Base-by-base conservation (phyloP, 192 early-diverging fungal species). In the Umbelopsis isabellina region DNA sequence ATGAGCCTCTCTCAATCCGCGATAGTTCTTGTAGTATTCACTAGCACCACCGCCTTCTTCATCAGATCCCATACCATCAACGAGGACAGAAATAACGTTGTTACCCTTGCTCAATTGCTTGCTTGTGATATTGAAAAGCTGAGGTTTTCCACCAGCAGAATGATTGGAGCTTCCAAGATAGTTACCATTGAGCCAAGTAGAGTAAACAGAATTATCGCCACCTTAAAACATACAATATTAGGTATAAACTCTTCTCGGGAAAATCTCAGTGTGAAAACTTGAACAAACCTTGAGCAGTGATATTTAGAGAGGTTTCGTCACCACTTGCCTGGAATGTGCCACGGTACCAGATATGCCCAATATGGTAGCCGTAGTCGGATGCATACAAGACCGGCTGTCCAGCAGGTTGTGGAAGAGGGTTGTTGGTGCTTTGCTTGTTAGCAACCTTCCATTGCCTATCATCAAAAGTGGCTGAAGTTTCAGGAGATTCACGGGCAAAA, bases 331-430 rank as follows among this genome's bases (percentile, higher is more conserved):
- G 16, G 44, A 71, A 71, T 15, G 20, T 23, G 4, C 69, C 69
- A 33, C 69, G 69, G 44, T 71, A 71, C 69, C 69, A 71, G 20
- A 55, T 55, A 71, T 71, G 69, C 2, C 69, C 69, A 55, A 71
- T 50, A 35, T 71, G 69, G 22, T 50, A 71, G 46, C 51, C 69
- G 50, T 72, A 72, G 49, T 72, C 71, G 12, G 35, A 41, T 4
- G 71, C 61, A 55, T 72, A 72, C 20, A 72, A 22, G 5, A 72
- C 71, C 5, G 64, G 71, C 35, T 66, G 49, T 22, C 64, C 65
- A 18, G 20, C 23, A 15, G 71, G 71, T 41, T 65, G 71, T 22
- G 71, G 47, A 22, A 72, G 27, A 10, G 64, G 49, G 30, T 72
- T 72, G 30, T 65, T 72, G 35, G 71, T 72, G 15, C 22, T 71